These are phyloP conservation scores for Hermanozyma aechmeae DNA, from an alignment of 805 yeast species.

Conservation along the genomic window DNA sequence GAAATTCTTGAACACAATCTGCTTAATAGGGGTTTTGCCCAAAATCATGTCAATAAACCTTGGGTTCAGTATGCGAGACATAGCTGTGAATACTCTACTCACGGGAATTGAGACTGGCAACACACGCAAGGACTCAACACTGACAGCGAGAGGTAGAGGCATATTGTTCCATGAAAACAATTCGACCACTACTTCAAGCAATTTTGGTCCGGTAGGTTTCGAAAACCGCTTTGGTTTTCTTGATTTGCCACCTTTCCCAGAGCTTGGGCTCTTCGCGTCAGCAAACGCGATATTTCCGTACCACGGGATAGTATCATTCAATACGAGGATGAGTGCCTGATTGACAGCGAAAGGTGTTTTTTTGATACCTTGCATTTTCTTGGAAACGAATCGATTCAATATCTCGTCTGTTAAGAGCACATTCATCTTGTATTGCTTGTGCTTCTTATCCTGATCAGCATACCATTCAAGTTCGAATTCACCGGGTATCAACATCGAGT, in stretches of 20 bases:
- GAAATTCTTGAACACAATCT: constrained; percentile 48
- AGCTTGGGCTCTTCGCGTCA: constrained; percentile 13
- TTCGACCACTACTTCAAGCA: constrained; percentile 38
- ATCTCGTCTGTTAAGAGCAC: constrained; percentile 40
- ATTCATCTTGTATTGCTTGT: constrained; percentile 30
- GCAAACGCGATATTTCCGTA: constrained; percentile 45
- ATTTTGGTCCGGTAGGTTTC: constrained; percentile 9
- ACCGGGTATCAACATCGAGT: constrained; percentile 24
- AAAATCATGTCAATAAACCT: constrained; percentile 44
- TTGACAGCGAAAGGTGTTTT: constrained; percentile 51
- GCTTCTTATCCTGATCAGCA: constrained; percentile 32
- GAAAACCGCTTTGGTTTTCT: too few species aligned
- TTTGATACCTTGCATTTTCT: constrained; percentile 40
- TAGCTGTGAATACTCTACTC: constrained; percentile 55
- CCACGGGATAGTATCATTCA: constrained; percentile 47
- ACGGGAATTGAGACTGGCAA: constrained; percentile 59
- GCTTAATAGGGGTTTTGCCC: constrained; percentile 46
- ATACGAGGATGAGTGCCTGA: constrained; percentile 48
- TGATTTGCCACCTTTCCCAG: constrained; percentile 7
- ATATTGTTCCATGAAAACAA: constrained; percentile 51
- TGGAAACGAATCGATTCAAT: constrained; percentile 40
- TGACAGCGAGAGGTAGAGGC: constrained; percentile 38
- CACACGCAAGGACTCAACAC: constrained; percentile 28
- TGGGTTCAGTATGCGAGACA: constrained; percentile 48
- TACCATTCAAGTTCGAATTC: constrained; percentile 47